Conservation (phyloP, 345 rosid genomes). For the Cardamine chenopodiifolia region DNA sequence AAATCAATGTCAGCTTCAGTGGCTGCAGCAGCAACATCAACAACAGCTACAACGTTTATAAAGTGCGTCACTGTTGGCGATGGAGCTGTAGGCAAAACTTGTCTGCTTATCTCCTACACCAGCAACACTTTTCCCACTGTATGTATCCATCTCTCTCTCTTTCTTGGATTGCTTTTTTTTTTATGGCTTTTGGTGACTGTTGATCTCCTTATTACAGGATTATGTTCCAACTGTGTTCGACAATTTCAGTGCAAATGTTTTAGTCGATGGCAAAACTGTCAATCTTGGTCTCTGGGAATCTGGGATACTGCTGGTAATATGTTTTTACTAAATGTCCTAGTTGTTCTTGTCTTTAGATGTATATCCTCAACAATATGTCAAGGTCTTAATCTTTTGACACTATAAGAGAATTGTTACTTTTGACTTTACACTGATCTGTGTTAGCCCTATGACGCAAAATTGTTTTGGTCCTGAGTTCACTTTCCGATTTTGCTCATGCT, state of each 20-base stretch:
- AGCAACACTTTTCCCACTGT: conserved; percentile 47
- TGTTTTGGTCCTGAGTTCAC: not conserved
- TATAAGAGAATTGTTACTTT: conserved; percentile 8
- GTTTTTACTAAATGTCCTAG: conserved; percentile 5
- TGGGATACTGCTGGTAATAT: conserved; percentile 82
- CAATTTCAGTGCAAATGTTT: conserved; percentile 80
- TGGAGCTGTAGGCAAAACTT: conserved; percentile 49
- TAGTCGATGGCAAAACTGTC: conserved; percentile 72
- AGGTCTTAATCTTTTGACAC: not conserved
- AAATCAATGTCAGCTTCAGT: conserved; percentile 37
- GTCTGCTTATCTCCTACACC: conserved; percentile 45
- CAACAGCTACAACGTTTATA: conserved; percentile 38
- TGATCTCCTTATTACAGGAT: conserved; percentile 45
- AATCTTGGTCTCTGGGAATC: conserved; percentile 83
- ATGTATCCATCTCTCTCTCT: conserved; percentile 19
- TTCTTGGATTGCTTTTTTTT: too few species aligned
- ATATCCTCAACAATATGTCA: not conserved
- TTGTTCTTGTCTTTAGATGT: not conserved
- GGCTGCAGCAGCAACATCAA: conserved; percentile 28
- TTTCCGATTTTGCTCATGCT: not conserved
- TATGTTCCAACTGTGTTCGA: conserved; percentile 74
- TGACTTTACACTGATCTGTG: too few species aligned
- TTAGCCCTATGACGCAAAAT: not conserved
- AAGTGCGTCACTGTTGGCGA: conserved; percentile 49
- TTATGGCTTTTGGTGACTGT: conserved; percentile 24